A percentile compares a stretch with the other conserved stretches of the same genome.
phyloP scores from a whole-genome alignment of 352 stramenopile genomes.

The Blastocystis sp. region DNA sequence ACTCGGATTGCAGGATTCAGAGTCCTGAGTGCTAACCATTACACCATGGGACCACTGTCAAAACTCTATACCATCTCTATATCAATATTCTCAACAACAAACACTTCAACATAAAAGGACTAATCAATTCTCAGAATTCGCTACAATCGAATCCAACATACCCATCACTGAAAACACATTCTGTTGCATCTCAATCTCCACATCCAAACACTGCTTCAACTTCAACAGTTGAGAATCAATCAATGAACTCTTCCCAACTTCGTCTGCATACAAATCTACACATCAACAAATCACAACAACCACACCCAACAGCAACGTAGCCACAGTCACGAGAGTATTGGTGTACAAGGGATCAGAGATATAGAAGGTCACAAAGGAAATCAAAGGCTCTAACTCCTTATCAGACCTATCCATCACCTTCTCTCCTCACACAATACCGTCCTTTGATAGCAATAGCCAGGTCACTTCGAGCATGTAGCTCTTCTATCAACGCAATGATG shows the following conservation, averaged over 20 bases:
- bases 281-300: neutral
- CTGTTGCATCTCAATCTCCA: constrained; percentile 27
- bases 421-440: neutral
- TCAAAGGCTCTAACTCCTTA: constrained; percentile 54
- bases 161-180: constrained; percentile 25
- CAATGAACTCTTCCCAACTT: constrained; percentile 14
- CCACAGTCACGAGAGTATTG: neutral
- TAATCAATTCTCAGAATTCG: constrained; percentile 8
- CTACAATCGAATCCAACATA: neutral
- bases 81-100: constrained; percentile 18
- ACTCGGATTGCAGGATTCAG: constrained; percentile 64
- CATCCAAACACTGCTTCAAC: neutral
- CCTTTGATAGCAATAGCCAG: constrained; percentile 15
- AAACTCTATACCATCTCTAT: neutral
- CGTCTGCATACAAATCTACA: neutral
- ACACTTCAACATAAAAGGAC: constrained; percentile 35
- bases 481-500: constrained; percentile 29
- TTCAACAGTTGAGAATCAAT: constrained; percentile 49
- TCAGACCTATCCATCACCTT: neutral
- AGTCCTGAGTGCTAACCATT: constrained; percentile 65
- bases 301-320: constrained; percentile 12
- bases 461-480: constrained; percentile 20
- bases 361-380: constrained; percentile 24
- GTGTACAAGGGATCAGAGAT: constrained; percentile 34
- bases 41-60: constrained; percentile 41